phyloP scores from a whole-genome alignment of 495 filamentous ascomycete species.

The Aspergillus funiculosus region DNA sequence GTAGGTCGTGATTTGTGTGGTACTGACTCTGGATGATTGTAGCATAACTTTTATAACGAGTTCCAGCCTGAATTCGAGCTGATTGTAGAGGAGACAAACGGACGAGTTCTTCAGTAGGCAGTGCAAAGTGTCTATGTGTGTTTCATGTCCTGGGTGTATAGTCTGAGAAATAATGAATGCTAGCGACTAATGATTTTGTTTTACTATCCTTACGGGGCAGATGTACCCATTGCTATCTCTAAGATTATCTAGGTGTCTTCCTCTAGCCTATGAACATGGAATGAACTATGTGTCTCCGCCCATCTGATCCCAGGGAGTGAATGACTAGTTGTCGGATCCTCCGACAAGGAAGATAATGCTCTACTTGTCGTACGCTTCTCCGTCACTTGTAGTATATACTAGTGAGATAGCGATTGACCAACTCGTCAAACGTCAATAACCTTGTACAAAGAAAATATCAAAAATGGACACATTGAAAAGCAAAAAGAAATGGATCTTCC shows the following conservation, averaged over 20 bases:
- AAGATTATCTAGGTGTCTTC: too few species aligned
- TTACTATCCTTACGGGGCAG: too few species aligned
- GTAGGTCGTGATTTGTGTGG: too few species aligned
- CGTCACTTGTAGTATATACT: neutral
- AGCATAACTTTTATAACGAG: conserved; percentile 44
- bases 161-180: neutral
- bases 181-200: neutral
- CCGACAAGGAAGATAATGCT: too few species aligned
- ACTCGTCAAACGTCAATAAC: neutral
- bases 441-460: neutral
- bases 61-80: conserved; percentile 44
- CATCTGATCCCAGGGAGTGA: too few species aligned
- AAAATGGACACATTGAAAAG: neutral
- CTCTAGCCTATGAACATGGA: too few species aligned
- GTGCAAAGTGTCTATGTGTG: too few species aligned
- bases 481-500: conserved; percentile 9
- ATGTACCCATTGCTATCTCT: too few species aligned
- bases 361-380: too few species aligned
- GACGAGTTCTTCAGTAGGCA: conserved; percentile 33
- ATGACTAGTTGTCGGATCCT: too few species aligned
- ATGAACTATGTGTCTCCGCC: too few species aligned
- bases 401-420: neutral
- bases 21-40: neutral
- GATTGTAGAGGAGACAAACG: conserved; percentile 42
- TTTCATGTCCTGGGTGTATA: neutral